These are phyloP conservation scores for Pichia sp. DNA, from an alignment of 1,139 yeast species.

Conservation along the genomic window DNA sequence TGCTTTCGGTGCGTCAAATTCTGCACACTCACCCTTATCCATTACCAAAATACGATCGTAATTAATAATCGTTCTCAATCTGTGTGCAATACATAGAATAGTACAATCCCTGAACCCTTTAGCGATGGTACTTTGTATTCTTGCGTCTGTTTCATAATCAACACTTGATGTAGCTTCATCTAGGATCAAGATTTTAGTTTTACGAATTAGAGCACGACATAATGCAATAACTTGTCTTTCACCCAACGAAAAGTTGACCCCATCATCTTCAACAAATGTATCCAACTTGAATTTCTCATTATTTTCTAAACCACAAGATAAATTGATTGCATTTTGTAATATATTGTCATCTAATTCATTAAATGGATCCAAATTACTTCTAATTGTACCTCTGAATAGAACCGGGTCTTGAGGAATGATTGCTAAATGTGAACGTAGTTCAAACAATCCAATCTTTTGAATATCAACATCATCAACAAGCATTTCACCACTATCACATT, in stretches of 20 bases:
- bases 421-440: slow-evolving; percentile 33
- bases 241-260: slow-evolving; percentile 49
- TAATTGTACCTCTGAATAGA: slow-evolving; percentile 36
- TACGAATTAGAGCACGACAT: slow-evolving; percentile 47
- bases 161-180: slow-evolving; percentile 57
- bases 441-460: slow-evolving; percentile 30
- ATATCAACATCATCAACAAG: slow-evolving; percentile 35
- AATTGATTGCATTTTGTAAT: slow-evolving; percentile 40
- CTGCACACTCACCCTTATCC: slow-evolving; percentile 45
- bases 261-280: slow-evolving; percentile 39
- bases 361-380: slow-evolving; percentile 39
- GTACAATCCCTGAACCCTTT: slow-evolving; percentile 43
- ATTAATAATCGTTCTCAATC: slow-evolving; percentile 46
- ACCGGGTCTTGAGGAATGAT: slow-evolving; percentile 44
- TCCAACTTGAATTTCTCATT: slow-evolving; percentile 40
- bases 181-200: slow-evolving; percentile 43
- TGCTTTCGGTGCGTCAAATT: slow-evolving; percentile 43
- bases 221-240: slow-evolving; percentile 50
- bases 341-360: slow-evolving; percentile 33
- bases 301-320: slow-evolving; percentile 31
- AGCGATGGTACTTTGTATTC: slow-evolving; percentile 44
- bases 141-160: slow-evolving; percentile 50
- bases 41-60: slow-evolving; percentile 48
- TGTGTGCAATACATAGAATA: slow-evolving; percentile 51
- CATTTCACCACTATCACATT: slow-evolving; percentile 27